Conservation (phyloP, 768 basidiomycete species). For the Mycena leptocephala region DNA sequence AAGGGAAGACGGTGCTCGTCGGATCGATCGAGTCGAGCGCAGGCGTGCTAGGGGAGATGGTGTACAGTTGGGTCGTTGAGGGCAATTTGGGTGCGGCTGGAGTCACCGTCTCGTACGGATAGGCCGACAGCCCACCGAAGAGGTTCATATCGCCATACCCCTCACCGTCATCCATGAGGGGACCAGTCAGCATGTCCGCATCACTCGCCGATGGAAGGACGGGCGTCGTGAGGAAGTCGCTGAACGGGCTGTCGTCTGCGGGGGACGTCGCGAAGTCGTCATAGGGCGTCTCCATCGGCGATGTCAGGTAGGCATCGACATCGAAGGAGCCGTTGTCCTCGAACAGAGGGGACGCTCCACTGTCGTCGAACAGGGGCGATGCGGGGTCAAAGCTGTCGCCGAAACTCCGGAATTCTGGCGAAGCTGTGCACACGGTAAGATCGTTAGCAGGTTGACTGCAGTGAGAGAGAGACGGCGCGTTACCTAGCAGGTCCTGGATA, state of each 20-base stretch:
- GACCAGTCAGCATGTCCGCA: constrained; percentile 29
- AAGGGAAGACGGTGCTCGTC: constrained; percentile 24
- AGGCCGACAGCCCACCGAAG: constrained; percentile 28
- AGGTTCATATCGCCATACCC: constrained; percentile 29
- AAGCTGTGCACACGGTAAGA: constrained; percentile 16
- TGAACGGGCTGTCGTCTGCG: constrained; percentile 34
- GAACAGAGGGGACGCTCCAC: constrained; percentile 21
- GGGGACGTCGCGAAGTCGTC: constrained; percentile 37
- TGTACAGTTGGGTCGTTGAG: constrained; percentile 19
- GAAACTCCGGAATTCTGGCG: constrained; percentile 34
- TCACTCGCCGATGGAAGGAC: constrained; percentile 23
- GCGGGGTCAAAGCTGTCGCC: constrained; percentile 33
- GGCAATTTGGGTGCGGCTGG: constrained; percentile 19
- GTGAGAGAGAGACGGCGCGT: constrained; percentile 4
- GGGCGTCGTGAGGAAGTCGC: constrained; percentile 36
- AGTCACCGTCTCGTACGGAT: constrained; percentile 21
- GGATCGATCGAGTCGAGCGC: constrained; percentile 29
- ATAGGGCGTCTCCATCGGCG: constrained; percentile 35
- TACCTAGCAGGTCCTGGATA: constrained; percentile 35
- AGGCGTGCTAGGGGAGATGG: constrained; percentile 28
- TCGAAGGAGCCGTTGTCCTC: constrained; percentile 19
- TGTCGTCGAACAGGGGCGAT: constrained; percentile 29
- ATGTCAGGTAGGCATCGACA: constrained; percentile 33
- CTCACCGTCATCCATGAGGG: constrained; percentile 32
- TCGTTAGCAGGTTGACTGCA: not conserved